These are phyloP conservation scores for Ogataea polymorpha DNA, from an alignment of 805 yeast species.

Conservation along the genomic window DNA sequence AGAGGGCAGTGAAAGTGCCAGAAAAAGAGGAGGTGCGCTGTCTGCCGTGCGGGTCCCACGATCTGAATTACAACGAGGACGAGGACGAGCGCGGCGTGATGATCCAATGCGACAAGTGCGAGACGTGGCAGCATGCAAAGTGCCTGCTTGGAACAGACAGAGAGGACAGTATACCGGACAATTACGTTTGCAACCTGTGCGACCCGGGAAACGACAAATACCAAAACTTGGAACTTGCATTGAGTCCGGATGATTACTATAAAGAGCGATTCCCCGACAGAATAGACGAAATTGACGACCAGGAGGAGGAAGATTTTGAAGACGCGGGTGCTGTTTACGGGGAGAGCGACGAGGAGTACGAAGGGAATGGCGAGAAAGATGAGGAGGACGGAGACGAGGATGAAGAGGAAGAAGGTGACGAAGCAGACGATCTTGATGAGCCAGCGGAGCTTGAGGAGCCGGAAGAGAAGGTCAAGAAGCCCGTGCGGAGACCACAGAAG, in stretches of 20 bases:
- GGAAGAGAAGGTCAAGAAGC: conserved; percentile 4
- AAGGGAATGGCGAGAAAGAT: conserved; percentile 10
- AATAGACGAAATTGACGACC: conserved; percentile 17
- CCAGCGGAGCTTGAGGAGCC: conserved; percentile 11
- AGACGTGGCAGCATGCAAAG: conserved; percentile 68
- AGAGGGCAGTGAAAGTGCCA: conserved; percentile 27
- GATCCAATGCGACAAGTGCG: conserved; percentile 65
- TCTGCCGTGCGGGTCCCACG: conserved; percentile 58
- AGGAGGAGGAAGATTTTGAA: conserved; percentile 16
- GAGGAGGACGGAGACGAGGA: conserved; percentile 4
- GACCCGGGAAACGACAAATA: conserved; percentile 35
- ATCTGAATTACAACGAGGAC: conserved; percentile 55
- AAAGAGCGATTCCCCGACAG: conserved; percentile 18
- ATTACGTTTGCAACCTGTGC: conserved; percentile 56
- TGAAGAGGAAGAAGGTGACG: conserved; percentile 11
- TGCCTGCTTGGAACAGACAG: conserved; percentile 53
- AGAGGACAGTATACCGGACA: conserved; percentile 40
- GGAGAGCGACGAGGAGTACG: conserved; percentile 15
- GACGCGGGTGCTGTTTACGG: conserved; percentile 18
- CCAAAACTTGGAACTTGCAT: conserved; percentile 30
- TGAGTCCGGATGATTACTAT: conserved; percentile 32
- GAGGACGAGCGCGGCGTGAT: conserved; percentile 52
- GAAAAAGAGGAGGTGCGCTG: conserved; percentile 52
- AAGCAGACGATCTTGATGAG: conserved; percentile 14
- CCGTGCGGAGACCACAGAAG: conserved; percentile 2